These are phyloP conservation scores for Trichosporon faecale DNA, from an alignment of 1,284 basidiomycete species.

Conservation along the genomic window DNA sequence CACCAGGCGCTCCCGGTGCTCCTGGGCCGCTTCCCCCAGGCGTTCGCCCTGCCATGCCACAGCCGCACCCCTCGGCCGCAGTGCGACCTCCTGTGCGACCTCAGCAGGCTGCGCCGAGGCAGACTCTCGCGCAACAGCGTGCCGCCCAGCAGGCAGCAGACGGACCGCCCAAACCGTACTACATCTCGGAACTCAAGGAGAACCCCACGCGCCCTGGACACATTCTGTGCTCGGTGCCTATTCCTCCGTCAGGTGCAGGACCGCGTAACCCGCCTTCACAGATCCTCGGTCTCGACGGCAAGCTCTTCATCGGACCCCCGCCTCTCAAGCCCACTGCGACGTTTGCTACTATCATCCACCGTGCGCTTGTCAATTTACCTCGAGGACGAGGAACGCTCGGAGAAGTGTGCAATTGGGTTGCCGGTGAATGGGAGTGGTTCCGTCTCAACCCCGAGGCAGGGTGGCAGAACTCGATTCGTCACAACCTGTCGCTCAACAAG, in stretches of 20 bases:
- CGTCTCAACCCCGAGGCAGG: conserved; percentile 70
- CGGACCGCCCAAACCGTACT: conserved; percentile 39
- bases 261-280: conserved; percentile 47
- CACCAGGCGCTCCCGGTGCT: neutral
- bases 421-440: conserved; percentile 84
- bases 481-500: conserved; percentile 82
- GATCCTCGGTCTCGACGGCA: conserved; percentile 48
- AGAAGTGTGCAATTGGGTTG: conserved; percentile 89
- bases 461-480: conserved; percentile 93
- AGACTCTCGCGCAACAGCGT: conserved; percentile 15
- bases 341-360: conserved; percentile 52
- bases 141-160: conserved; percentile 21
- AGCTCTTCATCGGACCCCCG: conserved; percentile 50
- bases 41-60: conserved; percentile 14
- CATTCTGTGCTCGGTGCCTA: conserved; percentile 48
- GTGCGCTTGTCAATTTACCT: conserved; percentile 44
- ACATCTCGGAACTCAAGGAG: conserved; percentile 45
- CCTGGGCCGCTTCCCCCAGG: conserved; percentile 7
- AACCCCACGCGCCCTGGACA: conserved; percentile 46
- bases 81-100: conserved; percentile 8
- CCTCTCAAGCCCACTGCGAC: conserved; percentile 51
- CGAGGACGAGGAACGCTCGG: conserved; percentile 81
- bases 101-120: conserved; percentile 1
- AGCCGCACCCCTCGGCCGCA: neutral
- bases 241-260: conserved; percentile 48